These are phyloP conservation scores for Amoebophrya sp. DNA, from an alignment of 169 alveolate genomes.

Conservation along the genomic window DNA sequence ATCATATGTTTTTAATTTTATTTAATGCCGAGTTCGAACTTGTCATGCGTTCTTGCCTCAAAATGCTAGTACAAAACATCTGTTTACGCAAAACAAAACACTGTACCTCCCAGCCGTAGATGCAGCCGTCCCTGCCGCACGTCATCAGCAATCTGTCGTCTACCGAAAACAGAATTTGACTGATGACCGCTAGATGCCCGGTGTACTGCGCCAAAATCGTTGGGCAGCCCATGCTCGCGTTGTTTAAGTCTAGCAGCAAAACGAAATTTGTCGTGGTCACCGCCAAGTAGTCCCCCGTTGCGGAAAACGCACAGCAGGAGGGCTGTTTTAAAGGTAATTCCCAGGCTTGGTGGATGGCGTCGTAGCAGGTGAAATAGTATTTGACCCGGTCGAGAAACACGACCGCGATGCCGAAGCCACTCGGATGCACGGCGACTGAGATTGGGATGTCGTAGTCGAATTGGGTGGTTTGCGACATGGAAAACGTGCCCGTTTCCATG, in stretches of 20 bases:
- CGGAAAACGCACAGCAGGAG: neutral
- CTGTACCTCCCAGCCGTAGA: neutral
- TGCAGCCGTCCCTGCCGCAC: neutral
- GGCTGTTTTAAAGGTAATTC: neutral
- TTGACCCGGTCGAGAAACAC: neutral
- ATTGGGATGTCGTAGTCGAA: neutral
- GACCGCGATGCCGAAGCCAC: neutral
- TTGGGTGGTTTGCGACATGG: neutral
- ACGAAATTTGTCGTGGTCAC: neutral
- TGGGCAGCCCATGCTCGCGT: neutral
- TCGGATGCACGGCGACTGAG: neutral
- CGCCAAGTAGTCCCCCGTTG: neutral
- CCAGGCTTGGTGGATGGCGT: neutral
- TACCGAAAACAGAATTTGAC: neutral
- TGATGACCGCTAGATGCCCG: neutral
- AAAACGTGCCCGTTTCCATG: no score
- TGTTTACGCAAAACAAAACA: neutral
- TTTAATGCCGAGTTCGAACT: no score
- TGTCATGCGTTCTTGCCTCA: no score
- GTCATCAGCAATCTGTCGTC: neutral
- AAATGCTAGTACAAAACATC: no score
- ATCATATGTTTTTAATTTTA: no score
- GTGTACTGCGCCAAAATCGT: neutral
- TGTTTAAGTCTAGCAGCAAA: neutral
- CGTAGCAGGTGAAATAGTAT: neutral